phyloP scores from a whole-genome alignment of 805 yeast species.

The Groenewaldozyma tartarivorans region DNA sequence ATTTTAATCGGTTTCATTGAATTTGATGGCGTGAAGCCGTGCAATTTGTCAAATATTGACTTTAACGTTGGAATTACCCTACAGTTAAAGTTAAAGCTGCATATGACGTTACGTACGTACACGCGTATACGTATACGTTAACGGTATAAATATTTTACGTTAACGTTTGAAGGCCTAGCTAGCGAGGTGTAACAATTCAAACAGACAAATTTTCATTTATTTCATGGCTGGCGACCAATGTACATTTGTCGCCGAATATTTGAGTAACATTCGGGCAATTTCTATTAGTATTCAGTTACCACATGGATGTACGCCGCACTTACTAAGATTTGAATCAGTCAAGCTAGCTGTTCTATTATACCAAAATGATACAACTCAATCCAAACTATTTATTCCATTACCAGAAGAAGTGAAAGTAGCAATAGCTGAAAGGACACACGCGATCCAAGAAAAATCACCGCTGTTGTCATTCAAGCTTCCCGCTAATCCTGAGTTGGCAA shows the following conservation, averaged over 20 bases:
- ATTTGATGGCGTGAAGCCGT: no score
- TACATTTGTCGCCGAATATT: slow-evolving; percentile 19
- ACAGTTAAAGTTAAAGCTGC: no score
- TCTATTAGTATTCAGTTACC: slow-evolving; percentile 14
- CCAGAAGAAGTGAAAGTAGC: slow-evolving; percentile 13
- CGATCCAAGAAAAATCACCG: slow-evolving; percentile 2
- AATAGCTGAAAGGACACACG: slow-evolving; percentile 2
- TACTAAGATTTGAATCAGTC: slow-evolving; percentile 11
- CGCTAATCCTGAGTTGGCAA: slow-evolving; percentile 12
- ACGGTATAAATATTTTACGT: no score
- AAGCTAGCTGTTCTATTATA: slow-evolving; percentile 7
- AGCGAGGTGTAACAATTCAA: no score
- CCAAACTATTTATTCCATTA: slow-evolving; percentile 3
- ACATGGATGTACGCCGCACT: slow-evolving; percentile 2
- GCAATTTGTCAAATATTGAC: no score
- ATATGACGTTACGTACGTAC: no score
- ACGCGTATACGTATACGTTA: no score
- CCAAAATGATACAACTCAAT: not conserved
- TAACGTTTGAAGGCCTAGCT: no score
- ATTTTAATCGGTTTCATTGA: no score
- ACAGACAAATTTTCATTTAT: no score
- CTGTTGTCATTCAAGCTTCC: slow-evolving; percentile 14
- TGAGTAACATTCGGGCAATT: slow-evolving; percentile 15
- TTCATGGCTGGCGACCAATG: not conserved
- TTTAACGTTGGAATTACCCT: no score